phyloP scores from a whole-genome alignment of 179 eudicot species.

The Sideroxylon spinosum region DNA sequence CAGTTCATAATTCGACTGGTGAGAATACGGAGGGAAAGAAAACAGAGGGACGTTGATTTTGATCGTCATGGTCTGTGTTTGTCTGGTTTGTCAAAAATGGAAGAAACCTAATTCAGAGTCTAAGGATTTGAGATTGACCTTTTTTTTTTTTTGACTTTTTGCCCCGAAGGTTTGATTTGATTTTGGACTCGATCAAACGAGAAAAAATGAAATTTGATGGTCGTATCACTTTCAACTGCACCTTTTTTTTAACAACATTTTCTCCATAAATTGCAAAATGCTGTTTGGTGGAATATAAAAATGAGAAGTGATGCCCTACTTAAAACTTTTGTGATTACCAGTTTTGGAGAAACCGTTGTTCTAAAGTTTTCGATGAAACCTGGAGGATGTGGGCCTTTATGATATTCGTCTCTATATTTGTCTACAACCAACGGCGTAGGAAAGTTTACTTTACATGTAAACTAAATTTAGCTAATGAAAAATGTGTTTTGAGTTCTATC shows the following conservation, averaged over 20 bases:
- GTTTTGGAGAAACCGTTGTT: neutral
- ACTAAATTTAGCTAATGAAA: neutral
- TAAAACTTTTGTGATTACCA: neutral
- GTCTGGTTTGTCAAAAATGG: neutral
- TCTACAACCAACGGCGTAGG: neutral
- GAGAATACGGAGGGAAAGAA: neutral
- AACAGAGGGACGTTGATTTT: neutral
- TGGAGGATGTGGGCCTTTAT: neutral
- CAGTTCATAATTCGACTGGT: neutral
- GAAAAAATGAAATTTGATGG: neutral
- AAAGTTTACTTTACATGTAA: neutral
- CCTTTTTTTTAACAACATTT: neutral
- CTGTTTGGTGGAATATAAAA: neutral
- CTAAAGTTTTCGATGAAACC: neutral
- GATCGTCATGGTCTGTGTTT: neutral
- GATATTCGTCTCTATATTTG: neutral
- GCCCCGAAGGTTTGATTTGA: neutral
- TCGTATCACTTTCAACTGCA: neutral
- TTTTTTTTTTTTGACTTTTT: neutral
- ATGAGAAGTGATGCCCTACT: neutral
- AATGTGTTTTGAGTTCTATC: neutral
- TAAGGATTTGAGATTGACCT: neutral
- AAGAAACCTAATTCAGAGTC: slow-evolving; percentile 3
- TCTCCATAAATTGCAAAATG: neutral
- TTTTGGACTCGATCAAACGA: neutral